Conservation (phyloP, 768 basidiomycete species). For the Lentinula guzmanii region DNA sequence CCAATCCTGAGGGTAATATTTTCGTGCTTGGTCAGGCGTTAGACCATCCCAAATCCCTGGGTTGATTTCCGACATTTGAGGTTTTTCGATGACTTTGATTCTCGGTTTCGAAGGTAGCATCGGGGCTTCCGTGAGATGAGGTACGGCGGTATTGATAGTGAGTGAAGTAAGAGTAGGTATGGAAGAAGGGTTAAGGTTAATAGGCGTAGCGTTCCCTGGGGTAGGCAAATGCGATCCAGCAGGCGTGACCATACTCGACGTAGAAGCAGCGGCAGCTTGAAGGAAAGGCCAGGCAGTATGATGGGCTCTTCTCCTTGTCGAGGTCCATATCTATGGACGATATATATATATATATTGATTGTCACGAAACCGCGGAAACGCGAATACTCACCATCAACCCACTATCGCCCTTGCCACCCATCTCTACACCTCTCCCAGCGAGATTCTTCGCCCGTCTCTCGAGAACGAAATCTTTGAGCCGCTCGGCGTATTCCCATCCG, state of each 20-base stretch:
- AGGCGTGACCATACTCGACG: background rate
- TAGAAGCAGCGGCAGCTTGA: conserved; percentile 23
- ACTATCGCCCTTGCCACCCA: conserved; percentile 54
- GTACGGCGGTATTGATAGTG: conserved; percentile 26
- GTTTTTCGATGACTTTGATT: conserved; percentile 87
- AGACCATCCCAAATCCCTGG: conserved; percentile 97
- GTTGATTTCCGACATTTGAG: conserved; percentile 97
- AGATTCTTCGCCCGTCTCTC: conserved; percentile 74
- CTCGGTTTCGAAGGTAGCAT: too few relatives aligned
- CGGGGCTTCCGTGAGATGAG: too few relatives aligned
- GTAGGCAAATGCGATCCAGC: background rate
- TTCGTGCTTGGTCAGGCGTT: conserved; percentile 82
- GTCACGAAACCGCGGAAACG: too few relatives aligned
- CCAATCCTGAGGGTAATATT: conserved; percentile 93
- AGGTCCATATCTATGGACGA: conserved; percentile 84
- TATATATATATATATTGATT: too few relatives aligned
- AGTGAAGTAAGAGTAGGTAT: conserved; percentile 8
- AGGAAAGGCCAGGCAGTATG: conserved; percentile 97
- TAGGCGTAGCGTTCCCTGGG: background rate
- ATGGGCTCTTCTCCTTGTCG: conserved; percentile 85
- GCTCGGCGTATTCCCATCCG: conserved; percentile 93
- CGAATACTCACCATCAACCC: conserved; percentile 54
- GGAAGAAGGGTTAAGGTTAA: conserved; percentile 8
- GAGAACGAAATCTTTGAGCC: conserved; percentile 84
- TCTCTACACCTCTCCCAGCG: conserved; percentile 63